Percentiles rank a stretch among this genome's conserved stretches.
phyloP scores from a whole-genome alignment of 2,329 filamentous ascomycete genomes.

The Rutstroemia sp. region DNA sequence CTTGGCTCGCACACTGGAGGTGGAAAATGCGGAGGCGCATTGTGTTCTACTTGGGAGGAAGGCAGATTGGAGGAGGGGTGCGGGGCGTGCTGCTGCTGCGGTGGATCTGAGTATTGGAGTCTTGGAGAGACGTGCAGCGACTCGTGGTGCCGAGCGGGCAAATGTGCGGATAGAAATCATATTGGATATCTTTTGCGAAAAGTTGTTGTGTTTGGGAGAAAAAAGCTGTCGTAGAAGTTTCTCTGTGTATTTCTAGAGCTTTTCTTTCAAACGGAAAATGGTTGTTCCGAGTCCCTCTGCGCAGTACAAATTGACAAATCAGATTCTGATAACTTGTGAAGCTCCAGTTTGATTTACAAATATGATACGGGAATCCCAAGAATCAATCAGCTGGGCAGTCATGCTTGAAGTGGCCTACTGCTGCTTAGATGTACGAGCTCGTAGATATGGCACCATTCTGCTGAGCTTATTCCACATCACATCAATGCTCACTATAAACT shows the following conservation, averaged over 20 bases:
- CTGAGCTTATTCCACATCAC: not conserved
- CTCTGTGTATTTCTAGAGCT: not conserved
- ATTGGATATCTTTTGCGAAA: slow-evolving; percentile 7
- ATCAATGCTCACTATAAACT: not conserved
- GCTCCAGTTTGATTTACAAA: no score
- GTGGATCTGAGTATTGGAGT: slow-evolving; percentile 41
- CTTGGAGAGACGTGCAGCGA: slow-evolving; percentile 49
- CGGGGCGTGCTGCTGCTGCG: slow-evolving; percentile 13
- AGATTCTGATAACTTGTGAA: not conserved
- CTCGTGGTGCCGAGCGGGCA: slow-evolving; percentile 60
- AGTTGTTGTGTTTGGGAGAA: slow-evolving; percentile 1
- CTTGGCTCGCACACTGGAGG: slow-evolving; percentile 36
- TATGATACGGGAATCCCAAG: no score
- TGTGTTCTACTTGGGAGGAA: slow-evolving; percentile 24
- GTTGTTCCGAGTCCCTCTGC: slow-evolving; percentile 5
- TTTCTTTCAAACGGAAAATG: slow-evolving; percentile 11
- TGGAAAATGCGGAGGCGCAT: slow-evolving; percentile 29
- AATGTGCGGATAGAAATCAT: slow-evolving; percentile 66
- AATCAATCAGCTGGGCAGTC: no score
- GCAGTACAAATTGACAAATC: not conserved
- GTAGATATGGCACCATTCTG: no score
- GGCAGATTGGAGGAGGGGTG: slow-evolving; percentile 24
- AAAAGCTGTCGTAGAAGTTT: slow-evolving; percentile 3
- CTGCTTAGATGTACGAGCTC: no score
- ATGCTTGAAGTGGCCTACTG: no score